Conservation (phyloP, 495 filamentous ascomycete genomes). For the Neurospora sublineolata region DNA sequence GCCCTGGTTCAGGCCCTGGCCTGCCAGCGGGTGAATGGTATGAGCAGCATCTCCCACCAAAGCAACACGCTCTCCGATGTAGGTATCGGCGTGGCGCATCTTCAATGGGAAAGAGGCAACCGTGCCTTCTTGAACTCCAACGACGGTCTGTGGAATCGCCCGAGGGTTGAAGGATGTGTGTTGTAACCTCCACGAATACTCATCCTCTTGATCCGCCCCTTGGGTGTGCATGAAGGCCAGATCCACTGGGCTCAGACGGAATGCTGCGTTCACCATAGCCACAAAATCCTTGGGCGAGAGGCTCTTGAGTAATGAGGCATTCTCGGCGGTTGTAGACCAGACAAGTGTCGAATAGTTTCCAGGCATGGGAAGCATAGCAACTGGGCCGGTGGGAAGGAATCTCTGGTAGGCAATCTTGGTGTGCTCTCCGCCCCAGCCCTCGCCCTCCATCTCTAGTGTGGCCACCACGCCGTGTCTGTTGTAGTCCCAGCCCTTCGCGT, state of each 20-base stretch:
- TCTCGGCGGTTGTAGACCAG: slow-evolving; percentile 76
- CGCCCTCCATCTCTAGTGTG: slow-evolving; percentile 58
- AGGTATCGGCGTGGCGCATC: slow-evolving; percentile 83
- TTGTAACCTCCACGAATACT: slow-evolving; percentile 69
- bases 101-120: slow-evolving; percentile 83
- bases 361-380: slow-evolving; percentile 83
- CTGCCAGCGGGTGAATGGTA: slow-evolving; percentile 86
- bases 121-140: slow-evolving; percentile 64
- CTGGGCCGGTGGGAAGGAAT: slow-evolving; percentile 83
- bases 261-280: slow-evolving; percentile 86
- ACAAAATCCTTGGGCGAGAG: slow-evolving; percentile 60
- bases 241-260: slow-evolving; percentile 70
- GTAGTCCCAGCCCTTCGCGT: slow-evolving; percentile 87
- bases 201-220: slow-evolving; percentile 51
- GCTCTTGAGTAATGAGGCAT: slow-evolving; percentile 70
- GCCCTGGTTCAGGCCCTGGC: slow-evolving; percentile 90
- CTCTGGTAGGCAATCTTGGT: slow-evolving; percentile 80
- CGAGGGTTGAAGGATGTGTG: slow-evolving; percentile 45
- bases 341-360: slow-evolving; percentile 74
- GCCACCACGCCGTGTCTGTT: slow-evolving; percentile 82
- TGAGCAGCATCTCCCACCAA: slow-evolving; percentile 92
- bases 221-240: slow-evolving; percentile 66
- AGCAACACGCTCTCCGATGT: slow-evolving; percentile 77
- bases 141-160: slow-evolving; percentile 39
- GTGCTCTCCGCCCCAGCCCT: slow-evolving; percentile 40